A percentile compares a stretch with the other conserved stretches of the same genome.
Evolutionary conservation across 2,329 filamentous ascomycete species (phyloP).

Genomic region (Boeremia exigua): DNA sequence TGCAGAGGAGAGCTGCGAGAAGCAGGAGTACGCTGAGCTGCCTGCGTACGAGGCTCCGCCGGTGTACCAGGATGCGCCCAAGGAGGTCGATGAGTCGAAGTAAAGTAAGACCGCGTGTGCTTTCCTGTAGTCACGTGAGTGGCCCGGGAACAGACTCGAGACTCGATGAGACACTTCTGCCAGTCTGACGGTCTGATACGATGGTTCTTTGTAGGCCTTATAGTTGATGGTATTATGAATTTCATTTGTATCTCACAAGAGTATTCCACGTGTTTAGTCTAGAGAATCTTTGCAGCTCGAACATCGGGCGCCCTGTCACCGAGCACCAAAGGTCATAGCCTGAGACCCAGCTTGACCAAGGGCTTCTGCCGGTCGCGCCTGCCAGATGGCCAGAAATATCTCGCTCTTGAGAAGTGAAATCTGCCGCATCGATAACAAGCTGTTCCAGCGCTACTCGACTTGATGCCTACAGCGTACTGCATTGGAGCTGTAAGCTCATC

Average conservation of each 20-base stretch:
- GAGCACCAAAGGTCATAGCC: no score
- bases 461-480: no score
- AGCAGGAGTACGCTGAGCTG: slow-evolving; percentile 43
- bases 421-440: no score
- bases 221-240: slow-evolving; percentile 14
- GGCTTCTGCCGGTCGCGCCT: no score
- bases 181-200: background rate
- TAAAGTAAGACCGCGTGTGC: slow-evolving; percentile 4
- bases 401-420: background rate
- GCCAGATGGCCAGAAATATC: background rate
- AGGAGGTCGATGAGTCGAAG: slow-evolving; percentile 38
- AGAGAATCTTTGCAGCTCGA: background rate
- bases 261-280: background rate
- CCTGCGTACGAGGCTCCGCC: slow-evolving; percentile 48
- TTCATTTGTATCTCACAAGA: background rate
- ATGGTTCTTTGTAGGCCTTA: slow-evolving; percentile 6
- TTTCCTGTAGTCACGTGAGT: background rate
- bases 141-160: no score
- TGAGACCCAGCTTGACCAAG: no score
- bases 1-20: slow-evolving; percentile 31
- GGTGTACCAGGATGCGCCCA: slow-evolving; percentile 44
- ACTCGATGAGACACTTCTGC: background rate
- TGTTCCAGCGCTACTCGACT: no score
- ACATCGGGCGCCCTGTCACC: no score
- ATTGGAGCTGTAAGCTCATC: background rate